Percentiles rank a stretch among this genome's conserved stretches.
phyloP scores from a whole-genome alignment of 2,329 filamentous ascomycete species.

The Sclerotinia glacialis region DNA sequence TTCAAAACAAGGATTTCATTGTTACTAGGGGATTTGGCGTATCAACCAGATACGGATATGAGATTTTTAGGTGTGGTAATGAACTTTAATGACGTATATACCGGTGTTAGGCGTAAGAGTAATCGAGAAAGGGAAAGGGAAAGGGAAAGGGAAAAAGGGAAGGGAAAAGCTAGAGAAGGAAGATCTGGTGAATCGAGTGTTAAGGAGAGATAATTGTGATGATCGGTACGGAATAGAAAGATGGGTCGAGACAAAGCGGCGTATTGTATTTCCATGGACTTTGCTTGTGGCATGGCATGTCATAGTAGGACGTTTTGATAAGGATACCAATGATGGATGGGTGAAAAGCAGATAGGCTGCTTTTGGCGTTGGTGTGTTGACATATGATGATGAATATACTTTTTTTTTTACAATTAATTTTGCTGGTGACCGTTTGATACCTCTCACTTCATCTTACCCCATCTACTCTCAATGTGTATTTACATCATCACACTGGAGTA shows the following conservation, averaged over 20 bases:
- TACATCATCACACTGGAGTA: too few relatives aligned
- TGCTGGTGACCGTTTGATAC: too few relatives aligned
- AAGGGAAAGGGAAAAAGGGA: conserved; percentile 10
- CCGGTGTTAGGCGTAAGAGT: conserved; percentile 54
- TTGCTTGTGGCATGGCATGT: not conserved
- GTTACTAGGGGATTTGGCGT: conserved; percentile 83
- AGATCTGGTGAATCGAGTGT: conserved; percentile 6
- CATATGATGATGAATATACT: conserved; percentile 13
- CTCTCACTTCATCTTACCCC: too few relatives aligned
- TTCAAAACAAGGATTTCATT: conserved; percentile 77
- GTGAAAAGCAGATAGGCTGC: conserved; percentile 4
- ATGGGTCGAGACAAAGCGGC: not conserved
- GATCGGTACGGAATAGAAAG: not conserved
- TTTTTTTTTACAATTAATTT: too few relatives aligned
- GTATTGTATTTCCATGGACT: conserved; percentile 13
- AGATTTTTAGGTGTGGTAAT: conserved; percentile 93
- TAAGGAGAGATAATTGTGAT: conserved; percentile 1
- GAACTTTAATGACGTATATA: conserved; percentile 98
- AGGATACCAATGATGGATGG: conserved; percentile 13
- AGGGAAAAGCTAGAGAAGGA: not conserved
- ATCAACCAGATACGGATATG: conserved; percentile 93
- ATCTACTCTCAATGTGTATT: too few relatives aligned
- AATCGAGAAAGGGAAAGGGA: conserved; percentile 2
- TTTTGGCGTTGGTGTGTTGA: conserved; percentile 1
- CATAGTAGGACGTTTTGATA: conserved; percentile 1